phyloP scores from a whole-genome alignment of 768 basidiomycete species.

The Phanerochaete sordida region DNA sequence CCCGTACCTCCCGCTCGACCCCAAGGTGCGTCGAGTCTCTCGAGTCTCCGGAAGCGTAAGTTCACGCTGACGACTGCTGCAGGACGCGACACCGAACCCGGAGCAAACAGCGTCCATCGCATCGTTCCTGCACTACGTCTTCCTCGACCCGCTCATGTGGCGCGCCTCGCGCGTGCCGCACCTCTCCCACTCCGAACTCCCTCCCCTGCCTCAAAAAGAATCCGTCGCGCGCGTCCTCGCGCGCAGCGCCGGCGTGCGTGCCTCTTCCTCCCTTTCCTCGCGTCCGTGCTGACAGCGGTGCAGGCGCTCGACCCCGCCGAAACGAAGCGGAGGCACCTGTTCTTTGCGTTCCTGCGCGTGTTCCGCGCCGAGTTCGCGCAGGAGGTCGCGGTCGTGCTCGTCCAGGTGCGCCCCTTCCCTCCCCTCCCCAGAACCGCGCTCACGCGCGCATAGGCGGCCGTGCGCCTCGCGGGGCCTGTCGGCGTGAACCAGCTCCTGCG shows the following conservation, averaged over 20 bases:
- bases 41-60: background rate
- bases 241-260: conserved; percentile 21
- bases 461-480: conserved; percentile 18
- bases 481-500: conserved; percentile 36
- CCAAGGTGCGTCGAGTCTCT: conserved; percentile 15
- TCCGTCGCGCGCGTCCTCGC: conserved; percentile 20
- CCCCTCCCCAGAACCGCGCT: no score
- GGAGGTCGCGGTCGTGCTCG: background rate
- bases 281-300: no score
- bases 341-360: no score
- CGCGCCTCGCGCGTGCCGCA: conserved; percentile 26
- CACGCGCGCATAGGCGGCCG: background rate
- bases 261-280: background rate
- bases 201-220: conserved; percentile 28
- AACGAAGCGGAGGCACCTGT: no score
- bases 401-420: background rate
- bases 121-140: conserved; percentile 35
- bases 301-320: no score
- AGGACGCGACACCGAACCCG: conserved; percentile 24
- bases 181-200: conserved; percentile 28
- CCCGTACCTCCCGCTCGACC: conserved; percentile 33
- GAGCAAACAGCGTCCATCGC: conserved; percentile 42
- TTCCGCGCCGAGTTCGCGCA: no score
- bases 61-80: background rate
- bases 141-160: conserved; percentile 32